These are phyloP conservation scores for Candida sojae DNA, from an alignment of 1,139 yeast species.

Conservation along the genomic window DNA sequence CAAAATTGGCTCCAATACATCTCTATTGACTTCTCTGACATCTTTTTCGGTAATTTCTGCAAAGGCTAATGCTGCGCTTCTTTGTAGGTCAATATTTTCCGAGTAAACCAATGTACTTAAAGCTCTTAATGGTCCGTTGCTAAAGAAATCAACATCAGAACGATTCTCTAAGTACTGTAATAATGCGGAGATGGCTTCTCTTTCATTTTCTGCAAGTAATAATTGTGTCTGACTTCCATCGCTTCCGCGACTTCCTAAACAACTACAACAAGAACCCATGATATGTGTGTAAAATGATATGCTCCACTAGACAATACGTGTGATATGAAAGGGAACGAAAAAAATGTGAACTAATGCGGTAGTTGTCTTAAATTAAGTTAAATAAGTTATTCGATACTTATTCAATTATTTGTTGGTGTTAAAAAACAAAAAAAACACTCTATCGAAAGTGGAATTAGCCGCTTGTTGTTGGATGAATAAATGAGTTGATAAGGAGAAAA, in stretches of 20 bases:
- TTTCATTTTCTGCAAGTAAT: constrained; percentile 91
- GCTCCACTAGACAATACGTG: not conserved
- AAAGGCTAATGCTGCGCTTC: constrained; percentile 97
- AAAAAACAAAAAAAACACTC: not conserved
- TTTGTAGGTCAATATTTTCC: constrained; percentile 89
- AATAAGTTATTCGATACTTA: no score
- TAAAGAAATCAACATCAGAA: constrained; percentile 87
- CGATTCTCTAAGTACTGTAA: constrained; percentile 84
- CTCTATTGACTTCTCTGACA: constrained; percentile 85
- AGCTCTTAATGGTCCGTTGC: constrained; percentile 87
- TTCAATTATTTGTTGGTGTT: not conserved
- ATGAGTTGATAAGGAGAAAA: constrained; percentile 1
- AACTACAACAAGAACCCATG: constrained; percentile 74
- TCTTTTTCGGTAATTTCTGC: constrained; percentile 98
- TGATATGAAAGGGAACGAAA: no score
- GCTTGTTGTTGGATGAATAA: not conserved
- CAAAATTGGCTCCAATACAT: constrained; percentile 90
- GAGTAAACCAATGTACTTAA: constrained; percentile 91
- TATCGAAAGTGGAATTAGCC: not conserved
- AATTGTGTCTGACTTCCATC: constrained; percentile 66
- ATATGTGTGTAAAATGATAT: not conserved
- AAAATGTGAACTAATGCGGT: not conserved
- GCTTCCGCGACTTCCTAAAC: constrained; percentile 40
- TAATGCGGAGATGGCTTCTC: constrained; percentile 92
- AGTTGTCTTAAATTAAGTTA: no score